A percentile compares a stretch with the other conserved stretches of the same genome.
These are phyloP conservation scores for Colletotrichum zoysiae DNA, from an alignment of 2,329 filamentous ascomycete species.

Conservation along the genomic window DNA sequence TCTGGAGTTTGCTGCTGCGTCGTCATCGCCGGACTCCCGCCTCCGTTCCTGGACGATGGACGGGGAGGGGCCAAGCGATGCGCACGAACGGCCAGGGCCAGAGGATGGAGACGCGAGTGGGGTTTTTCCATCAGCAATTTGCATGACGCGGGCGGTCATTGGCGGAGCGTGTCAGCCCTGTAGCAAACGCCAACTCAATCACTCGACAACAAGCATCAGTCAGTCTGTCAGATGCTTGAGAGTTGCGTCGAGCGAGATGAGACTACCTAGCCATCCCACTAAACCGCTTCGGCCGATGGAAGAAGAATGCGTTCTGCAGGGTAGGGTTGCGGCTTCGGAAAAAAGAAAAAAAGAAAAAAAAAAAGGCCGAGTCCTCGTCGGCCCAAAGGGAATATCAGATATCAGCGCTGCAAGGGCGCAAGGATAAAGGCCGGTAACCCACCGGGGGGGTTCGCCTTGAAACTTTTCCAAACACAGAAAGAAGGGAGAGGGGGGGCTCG, in stretches of 20 bases:
- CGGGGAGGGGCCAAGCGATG: slow-evolving; percentile 2
- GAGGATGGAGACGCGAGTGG: slow-evolving; percentile 6
- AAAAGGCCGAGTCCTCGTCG: not conserved
- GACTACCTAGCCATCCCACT: not conserved
- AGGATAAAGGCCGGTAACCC: not conserved
- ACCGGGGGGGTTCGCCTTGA: not conserved
- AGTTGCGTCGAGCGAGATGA: not conserved
- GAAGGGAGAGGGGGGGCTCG: not conserved
- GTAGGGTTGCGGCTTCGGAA: not conserved
- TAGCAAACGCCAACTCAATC: not conserved
- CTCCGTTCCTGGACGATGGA: not conserved
- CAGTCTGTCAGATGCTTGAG: not conserved
- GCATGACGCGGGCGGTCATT: slow-evolving; percentile 24
- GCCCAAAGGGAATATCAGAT: not conserved
- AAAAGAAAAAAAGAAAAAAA: not conserved
- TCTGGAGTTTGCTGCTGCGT: too few species aligned
- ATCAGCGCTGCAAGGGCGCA: not conserved
- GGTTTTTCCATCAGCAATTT: slow-evolving; percentile 16
- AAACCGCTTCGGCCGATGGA: not conserved
- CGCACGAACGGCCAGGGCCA: slow-evolving; percentile 7
- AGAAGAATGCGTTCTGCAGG: not conserved
- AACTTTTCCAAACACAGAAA: not conserved
- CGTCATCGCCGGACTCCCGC: too few species aligned
- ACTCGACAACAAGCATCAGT: not conserved
- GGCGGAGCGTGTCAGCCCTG: slow-evolving; percentile 33